Evolutionary conservation across 768 basidiomycete species (phyloP), one percentile per base, ranked within the genome.

Genomic region (Podaxis carcinomalis): DNA sequence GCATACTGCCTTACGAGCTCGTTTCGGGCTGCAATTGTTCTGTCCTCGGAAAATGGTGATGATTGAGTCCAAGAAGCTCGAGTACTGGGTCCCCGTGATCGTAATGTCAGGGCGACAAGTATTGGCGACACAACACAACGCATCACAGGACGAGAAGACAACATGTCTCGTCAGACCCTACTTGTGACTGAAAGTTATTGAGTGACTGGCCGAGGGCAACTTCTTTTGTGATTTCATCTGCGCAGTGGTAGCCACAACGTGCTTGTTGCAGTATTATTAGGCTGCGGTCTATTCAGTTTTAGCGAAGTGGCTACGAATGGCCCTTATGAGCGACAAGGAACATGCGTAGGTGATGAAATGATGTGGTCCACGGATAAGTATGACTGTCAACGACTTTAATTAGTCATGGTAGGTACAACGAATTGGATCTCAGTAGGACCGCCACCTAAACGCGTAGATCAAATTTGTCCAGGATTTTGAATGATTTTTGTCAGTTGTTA

Each of bases 331-430:
- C 14, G 39, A 40, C 39, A 13, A 14, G 16, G 39, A 40, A 44
- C 42, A 44, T 21, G 42, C 6, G 14, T 19, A 44, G 42, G 42
- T 16, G 11, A 37, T 49, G 47, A n/a, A 47, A 21, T 14, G 40
- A 42, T 42, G 5, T 42, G 14, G 13, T 42, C 40, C 7, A 32
- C 9, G 9, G 7, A 7, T 32, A 9, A 1, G 28, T 32, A 32
- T 32, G 7, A 9, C 32, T 32, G 9, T 32, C 32, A 32, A 32
- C 7, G 19, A 39, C 53, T 25, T 42, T 55, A 14, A 35, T 37
- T 53, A 37, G 61, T 58, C 56, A 51, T 65, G 46, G 28, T 44
- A 39, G 19, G 25, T 36, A 44, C 27, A 6, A 40, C 39, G 35
- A 21, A 6, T 7, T 39, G 35, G 27, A 14, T 25, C 40, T 35